phyloP scores from a whole-genome alignment of 345 rosid genomes.

The Acer yangbiense region DNA sequence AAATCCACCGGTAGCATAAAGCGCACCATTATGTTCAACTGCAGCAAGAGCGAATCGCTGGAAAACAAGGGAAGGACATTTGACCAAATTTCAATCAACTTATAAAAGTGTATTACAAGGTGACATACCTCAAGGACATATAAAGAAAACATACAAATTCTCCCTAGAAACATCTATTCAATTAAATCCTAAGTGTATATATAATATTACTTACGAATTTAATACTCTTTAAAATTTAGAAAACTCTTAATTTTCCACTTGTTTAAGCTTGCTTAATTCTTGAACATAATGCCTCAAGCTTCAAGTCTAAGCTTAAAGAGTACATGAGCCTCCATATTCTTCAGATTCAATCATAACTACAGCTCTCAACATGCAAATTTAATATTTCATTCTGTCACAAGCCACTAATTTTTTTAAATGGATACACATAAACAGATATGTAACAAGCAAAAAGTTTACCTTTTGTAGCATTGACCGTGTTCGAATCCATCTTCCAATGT shows the following conservation, averaged over 20 bases:
- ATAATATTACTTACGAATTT: not conserved
- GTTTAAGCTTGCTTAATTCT: not conserved
- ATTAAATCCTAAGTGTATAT: not conserved
- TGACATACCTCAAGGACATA: not conserved
- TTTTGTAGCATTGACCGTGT: constrained; percentile 61
- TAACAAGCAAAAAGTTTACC: constrained; percentile 36
- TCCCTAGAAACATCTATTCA: not conserved
- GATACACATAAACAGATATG: not conserved
- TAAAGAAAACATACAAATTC: not conserved
- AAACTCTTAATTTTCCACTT: not conserved
- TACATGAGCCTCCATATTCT: not conserved
- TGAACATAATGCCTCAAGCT: not conserved
- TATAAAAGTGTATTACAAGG: not conserved
- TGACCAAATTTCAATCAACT: constrained; percentile 2
- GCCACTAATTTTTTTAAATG: not conserved
- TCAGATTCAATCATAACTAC: not conserved
- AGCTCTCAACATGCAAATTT: not conserved
- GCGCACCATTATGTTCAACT: constrained; percentile 54
- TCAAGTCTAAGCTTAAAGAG: not conserved
- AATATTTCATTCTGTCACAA: not conserved
- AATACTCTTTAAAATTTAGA: not conserved
- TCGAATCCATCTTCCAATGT: constrained; percentile 66
- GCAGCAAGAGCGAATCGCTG: constrained; percentile 85
- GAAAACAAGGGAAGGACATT: constrained; percentile 21
- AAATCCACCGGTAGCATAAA: constrained; percentile 81